Percentiles rank a stretch among this genome's conserved stretches.
These are phyloP conservation scores for Colletotrichum sp. DNA, from an alignment of 2,329 filamentous ascomycete species.

Conservation along the genomic window DNA sequence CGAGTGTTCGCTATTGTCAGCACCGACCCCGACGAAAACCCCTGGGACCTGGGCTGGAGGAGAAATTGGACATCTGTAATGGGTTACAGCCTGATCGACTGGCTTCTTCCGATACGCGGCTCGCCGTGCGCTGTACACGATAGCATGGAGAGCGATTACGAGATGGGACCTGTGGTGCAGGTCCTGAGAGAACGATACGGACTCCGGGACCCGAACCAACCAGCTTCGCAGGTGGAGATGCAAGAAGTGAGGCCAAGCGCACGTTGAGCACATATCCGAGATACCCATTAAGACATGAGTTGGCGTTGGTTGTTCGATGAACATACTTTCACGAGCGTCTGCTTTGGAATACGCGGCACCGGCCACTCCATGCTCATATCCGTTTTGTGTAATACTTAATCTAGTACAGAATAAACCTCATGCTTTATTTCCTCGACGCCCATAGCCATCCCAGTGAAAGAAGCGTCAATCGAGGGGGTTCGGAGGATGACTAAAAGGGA, in stretches of 20 bases:
- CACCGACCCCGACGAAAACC: conserved; percentile 78
- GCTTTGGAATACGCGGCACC: not conserved
- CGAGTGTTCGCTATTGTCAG: conserved; percentile 82
- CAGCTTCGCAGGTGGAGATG: conserved; percentile 34
- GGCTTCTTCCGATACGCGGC: conserved; percentile 77
- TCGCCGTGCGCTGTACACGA: conserved; percentile 79
- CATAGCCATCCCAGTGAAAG: not conserved
- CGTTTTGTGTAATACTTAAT: not conserved
- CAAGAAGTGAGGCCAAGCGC: conserved; percentile 19
- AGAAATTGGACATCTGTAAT: conserved; percentile 82
- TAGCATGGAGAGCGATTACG: conserved; percentile 69
- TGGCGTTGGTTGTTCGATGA: not conserved
- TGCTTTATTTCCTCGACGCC: not conserved
- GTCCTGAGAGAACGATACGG: conserved; percentile 53
- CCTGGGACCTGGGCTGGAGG: conserved; percentile 77
- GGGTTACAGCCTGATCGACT: conserved; percentile 74
- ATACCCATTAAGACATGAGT: not conserved
- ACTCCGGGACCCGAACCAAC: conserved; percentile 29
- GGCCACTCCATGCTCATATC: not conserved
- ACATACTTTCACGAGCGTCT: not conserved
- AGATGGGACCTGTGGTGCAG: conserved; percentile 66
- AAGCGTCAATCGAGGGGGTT: not conserved
- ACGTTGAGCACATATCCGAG: not conserved
- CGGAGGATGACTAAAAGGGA: not conserved
- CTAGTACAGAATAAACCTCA: not conserved